phyloP scores from a whole-genome alignment of 352 stramenopile genomes.

The Lagenidium sp. region DNA sequence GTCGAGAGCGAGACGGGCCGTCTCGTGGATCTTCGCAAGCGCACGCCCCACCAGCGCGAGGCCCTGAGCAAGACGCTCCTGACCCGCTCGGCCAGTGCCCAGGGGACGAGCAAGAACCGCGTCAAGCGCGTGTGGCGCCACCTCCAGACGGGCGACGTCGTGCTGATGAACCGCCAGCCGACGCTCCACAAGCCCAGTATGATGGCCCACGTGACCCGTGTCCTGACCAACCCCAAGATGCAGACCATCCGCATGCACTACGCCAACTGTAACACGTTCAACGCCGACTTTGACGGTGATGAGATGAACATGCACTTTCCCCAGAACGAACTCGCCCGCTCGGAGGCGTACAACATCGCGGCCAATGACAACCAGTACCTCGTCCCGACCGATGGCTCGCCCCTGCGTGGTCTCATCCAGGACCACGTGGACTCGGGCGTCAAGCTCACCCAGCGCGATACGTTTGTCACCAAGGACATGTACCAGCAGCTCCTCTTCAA shows the following conservation, averaged over 20 bases:
- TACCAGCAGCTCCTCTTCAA: constrained; percentile 98
- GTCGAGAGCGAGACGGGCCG: constrained; percentile 94
- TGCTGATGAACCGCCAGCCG: constrained; percentile 99
- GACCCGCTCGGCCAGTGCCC: constrained; percentile 73
- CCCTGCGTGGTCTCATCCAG: constrained; percentile 98
- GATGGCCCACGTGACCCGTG: constrained; percentile 98
- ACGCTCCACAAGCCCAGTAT: constrained; percentile 99
- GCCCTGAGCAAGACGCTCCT: constrained; percentile 96
- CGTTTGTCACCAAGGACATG: constrained; percentile 97
- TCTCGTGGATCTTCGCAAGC: constrained; percentile 93
- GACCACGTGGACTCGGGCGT: constrained; percentile 98
- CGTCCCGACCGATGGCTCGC: constrained; percentile 96
- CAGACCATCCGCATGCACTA: constrained; percentile 99
- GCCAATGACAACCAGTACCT: constrained; percentile 98
- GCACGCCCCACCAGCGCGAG: constrained; percentile 88
- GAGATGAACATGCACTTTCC: constrained; percentile 99
- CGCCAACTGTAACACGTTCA: constrained; percentile 99
- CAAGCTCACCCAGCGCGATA: constrained; percentile 97
- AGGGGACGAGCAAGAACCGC: constrained; percentile 75
- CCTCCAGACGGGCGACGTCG: constrained; percentile 96
- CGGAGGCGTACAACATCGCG: constrained; percentile 97
- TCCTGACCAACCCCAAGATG: constrained; percentile 95
- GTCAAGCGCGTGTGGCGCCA: constrained; percentile 97
- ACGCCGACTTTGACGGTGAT: constrained; percentile 99
- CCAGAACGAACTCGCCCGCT: constrained; percentile 96